Evolutionary conservation across 2,329 filamentous ascomycete species (phyloP).

Genomic region (Alternaria sp.): DNA sequence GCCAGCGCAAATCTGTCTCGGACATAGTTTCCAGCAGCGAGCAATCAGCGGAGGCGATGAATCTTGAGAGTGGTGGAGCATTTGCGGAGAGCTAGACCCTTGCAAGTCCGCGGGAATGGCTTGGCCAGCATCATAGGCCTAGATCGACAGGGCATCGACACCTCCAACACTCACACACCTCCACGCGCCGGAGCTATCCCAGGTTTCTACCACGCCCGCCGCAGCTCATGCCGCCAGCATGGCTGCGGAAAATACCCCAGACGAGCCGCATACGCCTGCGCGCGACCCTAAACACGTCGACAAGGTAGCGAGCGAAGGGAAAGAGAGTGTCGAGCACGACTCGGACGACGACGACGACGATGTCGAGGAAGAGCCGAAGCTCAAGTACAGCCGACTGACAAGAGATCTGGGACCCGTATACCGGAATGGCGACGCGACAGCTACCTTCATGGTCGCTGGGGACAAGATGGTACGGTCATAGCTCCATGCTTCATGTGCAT

Average conservation of each 20-base stretch:
- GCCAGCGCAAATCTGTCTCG: constrained; percentile 23
- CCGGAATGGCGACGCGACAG: constrained; percentile 94
- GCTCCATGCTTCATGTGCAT: constrained; percentile 15
- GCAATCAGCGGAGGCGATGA: background rate
- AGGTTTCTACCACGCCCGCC: constrained; percentile 27
- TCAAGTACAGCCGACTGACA: constrained; percentile 92
- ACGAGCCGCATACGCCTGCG: constrained; percentile 49
- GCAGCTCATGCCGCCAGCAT: constrained; percentile 53
- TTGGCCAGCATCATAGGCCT: constrained; percentile 44
- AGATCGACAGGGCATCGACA: constrained; percentile 29
- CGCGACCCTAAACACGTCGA: constrained; percentile 24
- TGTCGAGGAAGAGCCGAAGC: constrained; percentile 90
- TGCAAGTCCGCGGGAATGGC: constrained; percentile 24
- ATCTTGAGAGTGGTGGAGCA: constrained; percentile 17
- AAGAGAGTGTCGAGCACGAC: constrained; percentile 37
- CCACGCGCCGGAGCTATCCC: constrained; percentile 28
- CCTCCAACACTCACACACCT: constrained; percentile 31
- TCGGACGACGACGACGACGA: constrained; percentile 74
- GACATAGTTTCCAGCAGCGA: constrained; percentile 27
- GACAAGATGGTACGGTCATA: constrained; percentile 85
- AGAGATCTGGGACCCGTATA: constrained; percentile 82
- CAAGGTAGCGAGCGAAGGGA: constrained; percentile 33
- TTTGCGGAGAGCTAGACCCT: constrained; percentile 23
- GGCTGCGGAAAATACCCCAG: constrained; percentile 49
- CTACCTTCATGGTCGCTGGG: constrained; percentile 85